Evolutionary conservation across 2,329 filamentous ascomycete genomes (phyloP).

Genomic region (Colletotrichum sp.): DNA sequence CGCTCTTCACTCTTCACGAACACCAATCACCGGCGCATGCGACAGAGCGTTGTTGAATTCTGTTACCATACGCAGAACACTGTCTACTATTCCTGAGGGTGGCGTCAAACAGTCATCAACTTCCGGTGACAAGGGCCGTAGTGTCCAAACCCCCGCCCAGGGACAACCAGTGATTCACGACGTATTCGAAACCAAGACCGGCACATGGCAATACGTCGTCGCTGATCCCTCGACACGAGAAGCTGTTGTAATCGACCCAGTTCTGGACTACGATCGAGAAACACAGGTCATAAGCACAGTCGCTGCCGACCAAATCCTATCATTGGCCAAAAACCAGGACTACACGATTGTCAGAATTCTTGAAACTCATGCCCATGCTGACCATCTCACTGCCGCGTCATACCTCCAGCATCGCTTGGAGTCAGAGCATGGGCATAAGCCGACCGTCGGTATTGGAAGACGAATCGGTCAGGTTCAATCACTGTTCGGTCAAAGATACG

Average conservation of each 20-base stretch:
- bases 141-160: background rate
- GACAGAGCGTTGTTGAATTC: background rate
- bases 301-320: slow-evolving; percentile 57
- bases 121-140: background rate
- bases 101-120: background rate
- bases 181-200: slow-evolving; percentile 43
- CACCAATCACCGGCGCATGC: background rate
- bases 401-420: slow-evolving; percentile 58
- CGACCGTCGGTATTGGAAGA: slow-evolving; percentile 59
- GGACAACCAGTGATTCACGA: slow-evolving; percentile 39
- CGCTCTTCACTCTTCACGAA: background rate
- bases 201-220: slow-evolving; percentile 66
- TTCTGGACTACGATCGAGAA: slow-evolving; percentile 59
- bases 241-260: slow-evolving; percentile 66
- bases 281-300: slow-evolving; percentile 48
- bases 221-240: slow-evolving; percentile 52
- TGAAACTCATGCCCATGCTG: slow-evolving; percentile 67
- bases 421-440: slow-evolving; percentile 35
- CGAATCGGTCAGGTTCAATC: slow-evolving; percentile 57
- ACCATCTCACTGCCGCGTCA: slow-evolving; percentile 63
- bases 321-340: slow-evolving; percentile 42
- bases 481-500: slow-evolving; percentile 54
- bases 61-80: background rate
- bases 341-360: slow-evolving; percentile 59
- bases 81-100: background rate